Conservation (phyloP, 2,329 filamentous ascomycete genomes). For the Cercospora canescens region DNA sequence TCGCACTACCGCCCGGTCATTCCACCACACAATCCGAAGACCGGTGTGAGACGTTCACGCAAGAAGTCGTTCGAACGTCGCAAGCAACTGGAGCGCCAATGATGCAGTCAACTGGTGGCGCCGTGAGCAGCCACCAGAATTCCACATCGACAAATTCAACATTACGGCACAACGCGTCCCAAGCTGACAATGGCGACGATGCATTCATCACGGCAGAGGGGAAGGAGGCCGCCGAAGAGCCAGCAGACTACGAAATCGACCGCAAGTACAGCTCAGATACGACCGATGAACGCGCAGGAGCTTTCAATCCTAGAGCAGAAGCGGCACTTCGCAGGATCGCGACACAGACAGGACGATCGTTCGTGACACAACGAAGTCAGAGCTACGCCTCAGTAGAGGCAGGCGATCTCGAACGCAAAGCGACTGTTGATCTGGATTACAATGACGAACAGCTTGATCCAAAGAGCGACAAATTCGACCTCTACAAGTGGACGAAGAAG, state of each 20-base stretch:
- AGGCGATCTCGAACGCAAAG: conserved; percentile 26
- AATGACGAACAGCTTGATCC: conserved; percentile 56
- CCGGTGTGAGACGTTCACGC: conserved; percentile 8
- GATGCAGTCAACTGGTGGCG: conserved; percentile 17
- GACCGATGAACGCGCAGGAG: conserved; percentile 12
- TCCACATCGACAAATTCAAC: conserved; percentile 12
- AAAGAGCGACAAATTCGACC: conserved; percentile 52
- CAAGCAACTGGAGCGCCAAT: conserved; percentile 3
- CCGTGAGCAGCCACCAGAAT: conserved; percentile 13
- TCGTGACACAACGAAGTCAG: conserved; percentile 16
- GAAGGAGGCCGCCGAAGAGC: conserved; percentile 30
- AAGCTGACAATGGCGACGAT: conserved; percentile 5
- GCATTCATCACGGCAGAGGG: conserved; percentile 30
- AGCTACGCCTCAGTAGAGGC: conserved; percentile 6
- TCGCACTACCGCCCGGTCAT: conserved; percentile 14
- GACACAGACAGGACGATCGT: conserved; percentile 23
- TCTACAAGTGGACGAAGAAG: conserved; percentile 54
- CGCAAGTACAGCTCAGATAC: conserved; percentile 15
- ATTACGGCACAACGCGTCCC: conserved; percentile 4
- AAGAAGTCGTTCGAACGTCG: conserved; percentile 4
- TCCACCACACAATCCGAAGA: conserved; percentile 18
- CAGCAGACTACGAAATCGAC: conserved; percentile 17
- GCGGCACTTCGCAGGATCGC: conserved; percentile 26
- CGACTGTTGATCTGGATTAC: conserved; percentile 39
- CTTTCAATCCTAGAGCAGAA: conserved; percentile 22